These are phyloP conservation scores for Kwoniella dendrophila DNA, from an alignment of 768 basidiomycete genomes.

Conservation along the genomic window DNA sequence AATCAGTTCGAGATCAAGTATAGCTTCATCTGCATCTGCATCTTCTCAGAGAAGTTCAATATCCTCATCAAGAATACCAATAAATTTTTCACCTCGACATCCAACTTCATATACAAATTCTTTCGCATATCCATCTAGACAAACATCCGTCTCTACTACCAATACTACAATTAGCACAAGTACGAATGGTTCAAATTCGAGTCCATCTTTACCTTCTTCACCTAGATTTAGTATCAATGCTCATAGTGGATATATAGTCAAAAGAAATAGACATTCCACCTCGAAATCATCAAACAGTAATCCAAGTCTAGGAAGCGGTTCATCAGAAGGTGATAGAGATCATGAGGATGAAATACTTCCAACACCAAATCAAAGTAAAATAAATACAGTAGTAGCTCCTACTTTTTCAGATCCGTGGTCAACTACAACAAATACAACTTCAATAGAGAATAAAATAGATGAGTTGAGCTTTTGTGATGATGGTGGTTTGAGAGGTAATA, in stretches of 20 bases:
- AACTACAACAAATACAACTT: not conserved
- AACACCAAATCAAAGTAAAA: conserved; percentile 3
- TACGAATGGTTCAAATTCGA: not conserved
- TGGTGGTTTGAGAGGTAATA: not conserved
- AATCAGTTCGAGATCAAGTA: conserved; percentile 9
- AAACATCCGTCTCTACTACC: not conserved
- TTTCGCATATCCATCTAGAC: not conserved
- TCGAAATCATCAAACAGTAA: not conserved
- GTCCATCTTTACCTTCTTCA: conserved; percentile 10
- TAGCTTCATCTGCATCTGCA: conserved; percentile 1
- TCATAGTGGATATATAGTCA: not conserved
- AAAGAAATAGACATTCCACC: not conserved
- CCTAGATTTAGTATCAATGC: too few species aligned
- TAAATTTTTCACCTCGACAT: conserved; percentile 20
- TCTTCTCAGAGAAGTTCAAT: conserved; percentile 13
- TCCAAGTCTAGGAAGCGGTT: conserved; percentile 14
- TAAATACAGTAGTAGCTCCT: conserved; percentile 1
- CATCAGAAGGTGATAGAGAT: conserved; percentile 14
- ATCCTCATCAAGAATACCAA: conserved; percentile 10
- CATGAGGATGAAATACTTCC: conserved; percentile 8
- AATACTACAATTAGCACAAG: not conserved
- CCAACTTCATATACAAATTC: conserved; percentile 3
- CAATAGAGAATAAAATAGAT: conserved; percentile 2
- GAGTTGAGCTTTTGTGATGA: not conserved
- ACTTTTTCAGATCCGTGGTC: conserved; percentile 23